Conservation (phyloP, 371 early-diverging fungal species). For the Mortierella sp. region DNA sequence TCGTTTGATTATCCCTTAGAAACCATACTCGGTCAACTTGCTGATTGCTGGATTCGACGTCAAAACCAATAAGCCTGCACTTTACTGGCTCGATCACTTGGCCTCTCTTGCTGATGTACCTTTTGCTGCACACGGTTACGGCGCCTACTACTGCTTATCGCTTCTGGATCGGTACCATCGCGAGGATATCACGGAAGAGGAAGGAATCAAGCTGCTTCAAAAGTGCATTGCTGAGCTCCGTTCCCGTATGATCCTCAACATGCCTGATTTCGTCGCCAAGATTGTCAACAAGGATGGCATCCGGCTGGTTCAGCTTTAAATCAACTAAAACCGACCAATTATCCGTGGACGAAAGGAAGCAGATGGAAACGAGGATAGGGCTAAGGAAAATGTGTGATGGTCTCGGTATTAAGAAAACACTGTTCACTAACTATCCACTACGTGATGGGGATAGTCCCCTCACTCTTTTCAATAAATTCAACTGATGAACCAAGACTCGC, state of each 20-base stretch:
- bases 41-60: slow-evolving; percentile 89
- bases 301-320: slow-evolving; percentile 55
- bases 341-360: neutral
- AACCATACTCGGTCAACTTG: slow-evolving; percentile 91
- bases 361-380: neutral
- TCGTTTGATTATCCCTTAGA: no score
- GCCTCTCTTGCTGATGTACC: slow-evolving; percentile 83
- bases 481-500: no score
- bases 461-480: no score
- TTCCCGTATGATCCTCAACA: slow-evolving; percentile 87
- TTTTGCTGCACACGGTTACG: slow-evolving; percentile 95
- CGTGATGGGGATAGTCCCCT: no score
- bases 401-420: no score
- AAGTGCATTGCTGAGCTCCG: slow-evolving; percentile 91
- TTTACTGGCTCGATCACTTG: slow-evolving; percentile 96
- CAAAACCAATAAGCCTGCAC: slow-evolving; percentile 76
- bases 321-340: no score
- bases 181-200: slow-evolving; percentile 84
- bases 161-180: slow-evolving; percentile 95
- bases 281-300: slow-evolving; percentile 90
- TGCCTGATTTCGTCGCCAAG: slow-evolving; percentile 86
- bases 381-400: no score
- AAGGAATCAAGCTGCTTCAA: slow-evolving; percentile 81
- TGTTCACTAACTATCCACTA: no score
- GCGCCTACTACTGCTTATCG: slow-evolving; percentile 90